Percentiles rank a stretch among this genome's conserved stretches.
phyloP scores from a whole-genome alignment of 768 basidiomycete genomes.

The Kwoniella botswanensis region DNA sequence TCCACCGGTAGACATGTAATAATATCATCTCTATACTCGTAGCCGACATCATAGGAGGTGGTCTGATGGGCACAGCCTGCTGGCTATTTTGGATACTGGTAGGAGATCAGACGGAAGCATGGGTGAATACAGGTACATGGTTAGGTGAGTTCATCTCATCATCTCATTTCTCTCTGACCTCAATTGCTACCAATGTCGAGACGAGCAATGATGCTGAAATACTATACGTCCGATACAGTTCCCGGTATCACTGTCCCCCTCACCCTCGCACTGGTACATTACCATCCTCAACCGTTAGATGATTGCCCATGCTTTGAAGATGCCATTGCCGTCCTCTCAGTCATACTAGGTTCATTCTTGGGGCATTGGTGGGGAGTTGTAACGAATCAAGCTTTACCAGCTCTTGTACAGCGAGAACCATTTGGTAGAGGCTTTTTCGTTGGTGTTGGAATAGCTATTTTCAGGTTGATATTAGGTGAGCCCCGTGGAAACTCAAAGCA shows the following conservation, averaged over 20 bases:
- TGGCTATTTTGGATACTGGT: slow-evolving; percentile 64
- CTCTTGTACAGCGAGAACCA: neutral
- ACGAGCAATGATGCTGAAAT: neutral
- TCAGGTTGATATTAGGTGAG: slow-evolving; percentile 36
- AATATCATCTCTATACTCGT: slow-evolving; percentile 3
- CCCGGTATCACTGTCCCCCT: slow-evolving; percentile 54
- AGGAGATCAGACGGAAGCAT: slow-evolving; percentile 60
- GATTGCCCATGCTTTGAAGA: slow-evolving; percentile 99
- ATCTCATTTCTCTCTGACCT: slow-evolving; percentile 28
- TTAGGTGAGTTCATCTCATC: slow-evolving; percentile 45
- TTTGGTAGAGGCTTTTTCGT: slow-evolving; percentile 6
- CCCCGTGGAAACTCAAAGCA: neutral
- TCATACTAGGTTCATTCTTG: slow-evolving; percentile 73
- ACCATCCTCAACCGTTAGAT: slow-evolving; percentile 92
- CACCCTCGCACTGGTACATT: slow-evolving; percentile 77
- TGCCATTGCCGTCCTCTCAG: slow-evolving; percentile 88
- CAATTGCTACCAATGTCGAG: slow-evolving; percentile 24
- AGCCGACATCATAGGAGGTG: slow-evolving; percentile 56
- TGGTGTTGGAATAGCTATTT: slow-evolving; percentile 12
- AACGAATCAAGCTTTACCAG: neutral
- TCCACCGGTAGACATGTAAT: neutral
- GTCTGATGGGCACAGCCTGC: slow-evolving; percentile 67
- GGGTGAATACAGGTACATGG: slow-evolving; percentile 55
- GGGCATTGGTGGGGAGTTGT: slow-evolving; percentile 66
- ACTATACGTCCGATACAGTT: slow-evolving; percentile 47